Evolutionary conservation across 495 filamentous ascomycete genomes (phyloP).

Genomic region (Podospora bellae-mahoneyi): DNA sequence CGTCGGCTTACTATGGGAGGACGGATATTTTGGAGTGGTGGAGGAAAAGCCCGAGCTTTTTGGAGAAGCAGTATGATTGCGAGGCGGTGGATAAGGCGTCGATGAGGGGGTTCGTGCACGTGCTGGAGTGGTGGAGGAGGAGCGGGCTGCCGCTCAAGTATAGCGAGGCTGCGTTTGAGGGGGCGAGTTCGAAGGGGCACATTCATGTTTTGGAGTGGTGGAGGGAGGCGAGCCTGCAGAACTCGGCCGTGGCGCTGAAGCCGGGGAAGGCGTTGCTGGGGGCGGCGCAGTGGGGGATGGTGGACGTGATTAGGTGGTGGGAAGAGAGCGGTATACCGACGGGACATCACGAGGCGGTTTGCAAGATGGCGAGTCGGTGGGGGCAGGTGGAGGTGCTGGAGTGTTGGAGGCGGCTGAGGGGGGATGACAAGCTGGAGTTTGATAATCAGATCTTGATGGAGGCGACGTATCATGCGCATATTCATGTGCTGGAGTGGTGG

Average conservation of each 20-base stretch:
- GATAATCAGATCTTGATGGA: constrained; percentile 86
- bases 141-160: constrained; percentile 79
- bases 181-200: constrained; percentile 77
- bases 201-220: constrained; percentile 89
- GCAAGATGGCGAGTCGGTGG: constrained; percentile 76
- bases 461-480: constrained; percentile 81
- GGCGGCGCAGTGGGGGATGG: constrained; percentile 74
- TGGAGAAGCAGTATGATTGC: constrained; percentile 67
- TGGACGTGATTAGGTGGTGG: constrained; percentile 76
- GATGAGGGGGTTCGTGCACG: constrained; percentile 73
- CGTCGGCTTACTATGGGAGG: constrained; percentile 80
- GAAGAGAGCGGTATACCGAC: constrained; percentile 69
- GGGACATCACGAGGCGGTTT: constrained; percentile 69
- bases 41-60: constrained; percentile 61
- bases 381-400: constrained; percentile 85
- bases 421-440: constrained; percentile 77
- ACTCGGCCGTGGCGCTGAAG: constrained; percentile 50
- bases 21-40: constrained; percentile 87
- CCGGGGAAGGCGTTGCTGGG: constrained; percentile 76
- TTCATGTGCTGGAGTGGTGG: constrained; percentile 89
- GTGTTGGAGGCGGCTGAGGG: constrained; percentile 73
- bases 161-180: constrained; percentile 79
- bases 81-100: constrained; percentile 88
- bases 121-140: constrained; percentile 87
- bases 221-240: constrained; percentile 57